Evolutionary conservation across 2,329 filamentous ascomycete species (phyloP), one percentile per base, ranked within the genome.

Genomic region (Neospermospora avenae): DNA sequence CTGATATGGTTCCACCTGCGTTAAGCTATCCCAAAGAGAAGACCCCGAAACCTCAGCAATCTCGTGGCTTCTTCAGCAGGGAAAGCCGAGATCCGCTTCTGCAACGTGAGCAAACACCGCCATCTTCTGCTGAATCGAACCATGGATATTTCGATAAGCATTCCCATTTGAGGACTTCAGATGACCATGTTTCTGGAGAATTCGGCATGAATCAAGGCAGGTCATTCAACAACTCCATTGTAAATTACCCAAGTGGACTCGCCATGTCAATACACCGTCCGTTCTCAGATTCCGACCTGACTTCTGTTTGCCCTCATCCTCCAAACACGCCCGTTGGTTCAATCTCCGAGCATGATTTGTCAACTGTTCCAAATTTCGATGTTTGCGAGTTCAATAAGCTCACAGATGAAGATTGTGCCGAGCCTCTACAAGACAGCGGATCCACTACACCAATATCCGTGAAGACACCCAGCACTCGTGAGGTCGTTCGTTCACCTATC

Each of bases 191-290:
- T 16, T 51, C 22, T n/a, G 34, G 46, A 10, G n/a, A 51, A 37
- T 39, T 44, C 7, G 22, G 39, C 35, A 55, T 44, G 66, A 75
- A 77, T 65, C 77, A 79, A 75, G 69, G 77, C 64, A 28, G 35
- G 34, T 45, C 48, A 35, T 41, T 35, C 22, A 35, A 28, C 11
- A 20, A 52, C 20, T 53, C 48, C 8, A 31, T 42, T 20, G 25
- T 34, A 41, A 41, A 14, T 41, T 28, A 42, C 25, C 46, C 48
- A 11, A 53, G 10, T 20, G 56, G 34, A 22, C 16, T 54, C 25
- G 18, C 28, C 18, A 18, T 22, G 25, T 54, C 49, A 5, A 39
- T 31, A 14, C 45, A 51, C 6, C 41, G 57, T 25, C 62, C 62
- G 49, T 62, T 63, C 54, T 64, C 60, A 45, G 48, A 60, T 71